A percentile compares a stretch with the other conserved stretches of the same genome.
phyloP scores from a whole-genome alignment of 2,329 filamentous ascomycete genomes.

The Claviceps monticola region DNA sequence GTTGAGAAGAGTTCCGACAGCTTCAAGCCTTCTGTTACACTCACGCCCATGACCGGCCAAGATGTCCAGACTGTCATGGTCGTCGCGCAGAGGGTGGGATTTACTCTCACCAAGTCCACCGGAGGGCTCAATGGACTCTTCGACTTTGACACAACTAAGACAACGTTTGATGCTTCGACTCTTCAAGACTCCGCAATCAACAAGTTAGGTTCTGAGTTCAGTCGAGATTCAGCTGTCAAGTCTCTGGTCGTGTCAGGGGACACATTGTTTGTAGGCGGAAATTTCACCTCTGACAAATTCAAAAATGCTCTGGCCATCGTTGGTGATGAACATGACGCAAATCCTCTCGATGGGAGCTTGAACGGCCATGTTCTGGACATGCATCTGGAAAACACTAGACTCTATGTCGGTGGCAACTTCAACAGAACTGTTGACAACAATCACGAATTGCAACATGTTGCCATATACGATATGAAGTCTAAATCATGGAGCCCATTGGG shows the following conservation, averaged over 20 bases:
- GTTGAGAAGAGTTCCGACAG: constrained; percentile 60
- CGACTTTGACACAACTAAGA: constrained; percentile 58
- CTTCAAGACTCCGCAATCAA: constrained; percentile 64
- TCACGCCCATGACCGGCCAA: constrained; percentile 56
- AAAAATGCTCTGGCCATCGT: constrained; percentile 68
- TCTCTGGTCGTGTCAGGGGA: constrained; percentile 52
- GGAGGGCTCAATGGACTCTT: constrained; percentile 81
- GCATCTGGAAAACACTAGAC: constrained; percentile 46
- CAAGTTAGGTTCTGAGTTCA: constrained; percentile 57
- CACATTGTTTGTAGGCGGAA: constrained; percentile 65
- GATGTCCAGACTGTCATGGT: constrained; percentile 50
- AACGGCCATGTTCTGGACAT: constrained; percentile 66
- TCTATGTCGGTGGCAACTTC: constrained; percentile 82
- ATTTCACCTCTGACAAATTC: constrained; percentile 56
- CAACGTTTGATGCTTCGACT: constrained; percentile 41
- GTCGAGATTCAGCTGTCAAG: constrained; percentile 52
- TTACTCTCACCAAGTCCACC: constrained; percentile 58
- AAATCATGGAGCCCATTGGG: constrained; percentile 69
- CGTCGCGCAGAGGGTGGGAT: constrained; percentile 81
- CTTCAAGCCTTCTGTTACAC: constrained; percentile 70
- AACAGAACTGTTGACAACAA: constrained; percentile 52
- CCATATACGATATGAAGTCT: constrained; percentile 54
- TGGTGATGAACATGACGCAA: constrained; percentile 41
- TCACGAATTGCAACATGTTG: constrained; percentile 60
- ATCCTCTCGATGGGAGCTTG: constrained; percentile 57